A percentile compares a stretch with the other conserved stretches of the same genome.
Conservation (phyloP, 1,139 yeast species). For the Blastobotrys petasosporus region DNA sequence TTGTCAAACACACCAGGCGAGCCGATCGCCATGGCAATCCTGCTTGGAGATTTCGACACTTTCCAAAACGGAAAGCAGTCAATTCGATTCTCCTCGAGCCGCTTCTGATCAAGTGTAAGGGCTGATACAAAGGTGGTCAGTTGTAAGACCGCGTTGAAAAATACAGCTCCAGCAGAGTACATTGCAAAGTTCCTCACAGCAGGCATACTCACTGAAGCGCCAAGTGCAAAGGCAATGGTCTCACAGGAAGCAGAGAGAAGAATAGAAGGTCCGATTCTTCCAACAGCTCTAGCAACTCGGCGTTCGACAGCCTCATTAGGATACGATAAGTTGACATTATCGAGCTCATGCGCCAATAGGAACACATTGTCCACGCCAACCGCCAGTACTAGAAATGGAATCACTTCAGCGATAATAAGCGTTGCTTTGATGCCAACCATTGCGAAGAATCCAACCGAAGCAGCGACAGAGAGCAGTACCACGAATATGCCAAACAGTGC, state of each 20-base stretch:
- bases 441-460: slow-evolving; percentile 74
- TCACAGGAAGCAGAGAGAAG: slow-evolving; percentile 72
- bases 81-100: slow-evolving; percentile 53
- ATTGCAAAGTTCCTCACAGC: slow-evolving; percentile 91
- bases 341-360: slow-evolving; percentile 72
- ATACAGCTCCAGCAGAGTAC: slow-evolving; percentile 82
- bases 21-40: slow-evolving; percentile 23
- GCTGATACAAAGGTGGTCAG: slow-evolving; percentile 75
- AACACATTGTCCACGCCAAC: slow-evolving; percentile 94
- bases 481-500: slow-evolving; percentile 79
- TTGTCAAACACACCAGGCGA: slow-evolving; percentile 27
- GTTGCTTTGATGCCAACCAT: slow-evolving; percentile 75
- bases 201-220: slow-evolving; percentile 84
- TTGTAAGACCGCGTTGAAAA: slow-evolving; percentile 70
- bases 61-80: slow-evolving; percentile 44
- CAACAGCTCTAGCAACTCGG: slow-evolving; percentile 58
- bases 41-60: slow-evolving; percentile 17
- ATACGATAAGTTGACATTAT: slow-evolving; percentile 44
- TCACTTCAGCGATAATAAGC: slow-evolving; percentile 89
- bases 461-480: slow-evolving; percentile 69
- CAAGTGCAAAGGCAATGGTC: slow-evolving; percentile 68
- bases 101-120: slow-evolving; percentile 58
- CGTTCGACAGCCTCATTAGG: slow-evolving; percentile 45
- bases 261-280: slow-evolving; percentile 82
- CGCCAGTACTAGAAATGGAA: slow-evolving; percentile 89